These are phyloP conservation scores for Physaria fendleri DNA, from an alignment of 345 rosid genomes.

Conservation along the genomic window DNA sequence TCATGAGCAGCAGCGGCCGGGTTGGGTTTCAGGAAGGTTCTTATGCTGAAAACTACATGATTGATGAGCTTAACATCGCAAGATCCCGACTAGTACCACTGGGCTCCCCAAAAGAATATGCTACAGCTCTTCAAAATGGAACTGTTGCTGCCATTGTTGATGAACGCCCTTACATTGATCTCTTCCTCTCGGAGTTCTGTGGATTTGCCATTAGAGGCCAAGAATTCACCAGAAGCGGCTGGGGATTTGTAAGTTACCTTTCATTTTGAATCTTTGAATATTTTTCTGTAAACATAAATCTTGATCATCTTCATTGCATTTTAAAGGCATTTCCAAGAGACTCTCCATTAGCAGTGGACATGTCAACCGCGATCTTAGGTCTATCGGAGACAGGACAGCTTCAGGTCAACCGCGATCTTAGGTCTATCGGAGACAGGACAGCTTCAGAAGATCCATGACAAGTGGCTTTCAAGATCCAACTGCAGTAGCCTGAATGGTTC, in stretches of 20 bases:
- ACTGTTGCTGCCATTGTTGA: no score
- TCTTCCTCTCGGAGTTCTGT: no score
- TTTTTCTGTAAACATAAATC: background rate
- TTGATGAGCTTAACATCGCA: no score
- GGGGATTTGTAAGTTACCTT: constrained; percentile 87
- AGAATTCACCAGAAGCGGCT: no score
- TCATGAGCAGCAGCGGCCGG: no score
- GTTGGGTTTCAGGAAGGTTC: no score
- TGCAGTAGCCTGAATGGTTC: constrained; percentile 38
- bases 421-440: constrained; percentile 71
- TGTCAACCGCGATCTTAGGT: constrained; percentile 79
- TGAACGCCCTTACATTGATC: no score
- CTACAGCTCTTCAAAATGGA: no score
- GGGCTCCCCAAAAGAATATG: no score
- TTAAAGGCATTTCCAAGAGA: constrained; percentile 79
- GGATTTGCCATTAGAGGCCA: no score
- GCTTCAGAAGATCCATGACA: constrained; percentile 67
- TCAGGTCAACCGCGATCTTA: constrained; percentile 80
- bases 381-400: constrained; percentile 82
- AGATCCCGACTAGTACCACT: no score
- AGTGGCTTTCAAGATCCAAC: constrained; percentile 50
- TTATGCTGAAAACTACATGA: no score
- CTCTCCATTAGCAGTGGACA: constrained; percentile 77
- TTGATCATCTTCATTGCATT: constrained; percentile 2
- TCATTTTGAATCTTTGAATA: background rate